These are phyloP conservation scores for Saturnispora dispora DNA, from an alignment of 805 yeast species.

Conservation along the genomic window DNA sequence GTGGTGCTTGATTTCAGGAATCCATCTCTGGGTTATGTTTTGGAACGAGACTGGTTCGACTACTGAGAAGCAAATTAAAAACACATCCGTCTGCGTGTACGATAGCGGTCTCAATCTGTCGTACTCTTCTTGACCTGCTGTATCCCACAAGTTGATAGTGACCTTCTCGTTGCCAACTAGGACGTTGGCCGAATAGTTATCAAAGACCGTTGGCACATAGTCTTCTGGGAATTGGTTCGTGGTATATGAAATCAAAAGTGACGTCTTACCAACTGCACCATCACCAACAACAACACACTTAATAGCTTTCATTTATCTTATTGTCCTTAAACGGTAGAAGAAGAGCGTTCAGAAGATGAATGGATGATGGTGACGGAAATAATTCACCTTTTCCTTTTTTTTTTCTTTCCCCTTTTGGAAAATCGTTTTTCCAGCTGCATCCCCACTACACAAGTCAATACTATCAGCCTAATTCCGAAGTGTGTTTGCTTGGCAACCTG, in stretches of 20 bases:
- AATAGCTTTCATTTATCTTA: conserved; percentile 58
- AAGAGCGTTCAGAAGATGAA: not conserved
- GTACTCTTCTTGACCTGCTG: conserved; percentile 92
- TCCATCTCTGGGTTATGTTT: conserved; percentile 75
- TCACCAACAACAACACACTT: conserved; percentile 94
- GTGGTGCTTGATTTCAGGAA: conserved; percentile 81
- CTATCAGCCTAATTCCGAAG: too few relatives aligned
- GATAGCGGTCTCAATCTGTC: conserved; percentile 83
- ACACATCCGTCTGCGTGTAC: conserved; percentile 87
- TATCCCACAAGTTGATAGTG: conserved; percentile 88
- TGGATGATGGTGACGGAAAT: not conserved
- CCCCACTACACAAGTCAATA: not conserved
- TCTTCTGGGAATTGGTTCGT: conserved; percentile 90
- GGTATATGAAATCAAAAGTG: conserved; percentile 78
- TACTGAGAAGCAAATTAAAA: conserved; percentile 77
- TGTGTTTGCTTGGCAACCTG: not conserved
- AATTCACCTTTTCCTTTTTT: not conserved
- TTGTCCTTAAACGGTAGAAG: not conserved
- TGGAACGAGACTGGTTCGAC: conserved; percentile 72
- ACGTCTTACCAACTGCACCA: conserved; percentile 94
- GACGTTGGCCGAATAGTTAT: conserved; percentile 81
- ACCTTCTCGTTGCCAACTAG: conserved; percentile 75
- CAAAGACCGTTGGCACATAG: conserved; percentile 91
- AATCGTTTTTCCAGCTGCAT: not conserved
- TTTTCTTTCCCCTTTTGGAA: not conserved